Evolutionary conservation across 148 eudicot genomes (phyloP), one percentile per base, ranked within the genome.

Genomic region (Salicornia ramosissima): DNA sequence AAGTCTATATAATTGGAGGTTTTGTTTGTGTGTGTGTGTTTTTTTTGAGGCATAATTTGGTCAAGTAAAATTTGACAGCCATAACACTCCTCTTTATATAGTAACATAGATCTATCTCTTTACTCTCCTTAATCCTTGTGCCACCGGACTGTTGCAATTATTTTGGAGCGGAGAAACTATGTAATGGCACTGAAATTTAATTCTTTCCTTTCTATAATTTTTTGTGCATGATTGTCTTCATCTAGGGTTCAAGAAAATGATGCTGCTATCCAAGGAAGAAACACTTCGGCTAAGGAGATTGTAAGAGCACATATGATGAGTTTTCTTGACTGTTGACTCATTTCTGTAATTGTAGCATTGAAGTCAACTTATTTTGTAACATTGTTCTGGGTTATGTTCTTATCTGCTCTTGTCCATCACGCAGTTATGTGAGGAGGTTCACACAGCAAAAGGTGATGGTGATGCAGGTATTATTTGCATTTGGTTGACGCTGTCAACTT

Each of bases 241-340:
- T 80, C 54, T 77, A 93, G 98, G 82, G 52, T 76, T 63, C 90
- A 80, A 76, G 86, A 84, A 65, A 80, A 78, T 72, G 85, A 71
- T 74, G 71, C 54, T 40, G 81, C 59, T 67, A 85, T 75, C 26
- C 75, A 18, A 62, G 82, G 75, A 54, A 83, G 80, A 80, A 75
- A 72, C 72, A 70, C 62, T 64, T 71, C 30, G 26, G 39, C 67
- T 39, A 64, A 84, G 80, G 86, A 85, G 75, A 75, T 71, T 67
- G 79, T 68, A 42, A 81, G 80, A 59, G 79, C 76, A 74, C 76
- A 76, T 18, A 50, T 5, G 81, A 83, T 84, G 67, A 49, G 69
- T 85, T 71, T 75, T 42, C 26, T 52, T 39, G 50, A 24, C n/a
- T 72, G 14, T 62, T 47, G 21, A 69, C 51, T 54, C 13, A 57